These are phyloP conservation scores for Stygiomarasmius scandens DNA, from an alignment of 1,284 basidiomycete genomes.

Conservation along the genomic window DNA sequence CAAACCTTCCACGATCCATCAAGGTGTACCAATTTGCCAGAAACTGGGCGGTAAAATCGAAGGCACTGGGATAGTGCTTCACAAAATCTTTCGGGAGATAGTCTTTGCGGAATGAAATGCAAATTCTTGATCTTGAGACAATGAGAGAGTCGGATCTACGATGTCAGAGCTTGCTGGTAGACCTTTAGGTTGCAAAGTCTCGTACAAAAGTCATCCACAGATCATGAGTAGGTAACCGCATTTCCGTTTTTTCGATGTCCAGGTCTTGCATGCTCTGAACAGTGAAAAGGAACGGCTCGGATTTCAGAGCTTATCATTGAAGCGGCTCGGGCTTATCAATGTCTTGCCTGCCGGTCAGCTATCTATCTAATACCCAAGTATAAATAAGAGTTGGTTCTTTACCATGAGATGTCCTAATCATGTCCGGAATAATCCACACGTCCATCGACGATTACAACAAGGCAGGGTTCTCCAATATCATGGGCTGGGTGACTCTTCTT, in stretches of 20 bases:
- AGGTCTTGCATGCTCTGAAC: background rate
- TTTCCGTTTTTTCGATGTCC: too few species aligned
- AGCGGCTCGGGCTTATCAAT: too few species aligned
- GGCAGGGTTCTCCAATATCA: slow-evolving; percentile 18
- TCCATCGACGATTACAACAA: slow-evolving; percentile 10
- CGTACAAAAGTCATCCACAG: slow-evolving; percentile 17
- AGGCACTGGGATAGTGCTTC: slow-evolving; percentile 22
- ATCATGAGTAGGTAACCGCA: slow-evolving; percentile 5
- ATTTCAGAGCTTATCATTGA: too few species aligned
- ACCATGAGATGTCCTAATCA: background rate
- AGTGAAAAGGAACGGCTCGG: background rate
- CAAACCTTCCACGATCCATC: slow-evolving; percentile 28
- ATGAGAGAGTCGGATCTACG: background rate
- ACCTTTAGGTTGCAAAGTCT: background rate
- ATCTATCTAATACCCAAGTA: too few species aligned
- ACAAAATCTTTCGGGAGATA: slow-evolving; percentile 25
- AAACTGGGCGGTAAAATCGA: slow-evolving; percentile 29
- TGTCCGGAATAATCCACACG: slow-evolving; percentile 1
- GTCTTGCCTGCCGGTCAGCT: too few species aligned
- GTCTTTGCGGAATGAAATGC: slow-evolving; percentile 25
- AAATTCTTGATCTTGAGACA: slow-evolving; percentile 30
- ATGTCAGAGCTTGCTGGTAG: background rate
- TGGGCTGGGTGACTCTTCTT: slow-evolving; percentile 14
- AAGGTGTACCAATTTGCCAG: slow-evolving; percentile 25
- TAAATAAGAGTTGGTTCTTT: too few species aligned